Evolutionary conservation across 306 rosid species (phyloP).

Genomic region (Dryas octopetala): DNA sequence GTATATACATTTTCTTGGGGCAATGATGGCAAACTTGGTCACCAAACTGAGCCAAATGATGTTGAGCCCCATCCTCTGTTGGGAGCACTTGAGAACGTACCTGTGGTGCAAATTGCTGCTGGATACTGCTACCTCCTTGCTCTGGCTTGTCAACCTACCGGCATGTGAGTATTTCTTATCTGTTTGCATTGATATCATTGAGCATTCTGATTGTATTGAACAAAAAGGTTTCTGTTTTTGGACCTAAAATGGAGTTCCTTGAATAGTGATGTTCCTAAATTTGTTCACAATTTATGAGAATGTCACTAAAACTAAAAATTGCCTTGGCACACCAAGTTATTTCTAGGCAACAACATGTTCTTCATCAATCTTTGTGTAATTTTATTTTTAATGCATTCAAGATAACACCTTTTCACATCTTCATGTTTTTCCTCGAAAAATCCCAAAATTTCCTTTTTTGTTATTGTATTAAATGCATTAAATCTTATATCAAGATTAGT

Average conservation of each 20-base stretch:
- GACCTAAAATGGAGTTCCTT: neutral
- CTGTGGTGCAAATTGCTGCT: slow-evolving; percentile 96
- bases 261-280: too few species aligned
- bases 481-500: slow-evolving; percentile 14
- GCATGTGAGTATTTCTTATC: slow-evolving; percentile 67
- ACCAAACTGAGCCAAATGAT: slow-evolving; percentile 75
- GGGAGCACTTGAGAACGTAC: slow-evolving; percentile 82
- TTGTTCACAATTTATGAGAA: neutral
- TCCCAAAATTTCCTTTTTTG: neutral
- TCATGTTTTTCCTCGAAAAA: neutral
- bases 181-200: slow-evolving; percentile 4
- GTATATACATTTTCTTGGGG: slow-evolving; percentile 98
- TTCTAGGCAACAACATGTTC: neutral
- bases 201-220: neutral
- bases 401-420: neutral
- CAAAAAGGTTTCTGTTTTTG: neutral
- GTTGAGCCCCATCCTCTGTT: slow-evolving; percentile 68
- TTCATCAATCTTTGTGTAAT: too few species aligned
- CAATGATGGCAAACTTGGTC: slow-evolving; percentile 71
- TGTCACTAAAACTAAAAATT: neutral
- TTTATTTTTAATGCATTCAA: neutral
- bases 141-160: slow-evolving; percentile 84
- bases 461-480: neutral
- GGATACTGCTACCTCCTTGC: slow-evolving; percentile 98
- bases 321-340: neutral